Evolutionary conservation across 148 eudicot species (phyloP).

Genomic region (Silene conica): DNA sequence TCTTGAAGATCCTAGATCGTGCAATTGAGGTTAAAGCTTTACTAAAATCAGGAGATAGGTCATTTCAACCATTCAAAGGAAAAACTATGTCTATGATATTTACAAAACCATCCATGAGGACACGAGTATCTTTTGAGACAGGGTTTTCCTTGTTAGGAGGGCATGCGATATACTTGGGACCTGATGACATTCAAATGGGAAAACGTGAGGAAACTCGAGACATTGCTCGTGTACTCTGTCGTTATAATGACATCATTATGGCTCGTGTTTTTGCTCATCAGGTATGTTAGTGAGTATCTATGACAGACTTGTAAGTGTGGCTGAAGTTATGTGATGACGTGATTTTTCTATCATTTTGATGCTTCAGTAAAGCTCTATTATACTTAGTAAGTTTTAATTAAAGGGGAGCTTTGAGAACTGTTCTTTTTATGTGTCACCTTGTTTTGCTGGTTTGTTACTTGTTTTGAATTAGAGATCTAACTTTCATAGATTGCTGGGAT

Average conservation of each 20-base stretch:
- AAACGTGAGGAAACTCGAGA: slow-evolving; percentile 99
- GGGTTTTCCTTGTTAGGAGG: slow-evolving; percentile 95
- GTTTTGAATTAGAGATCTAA: not conserved
- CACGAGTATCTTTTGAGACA: slow-evolving; percentile 96
- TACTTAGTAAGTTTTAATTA: not conserved
- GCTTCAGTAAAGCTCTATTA: not conserved
- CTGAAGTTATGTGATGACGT: not conserved
- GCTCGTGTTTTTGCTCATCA: slow-evolving; percentile 99
- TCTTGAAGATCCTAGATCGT: slow-evolving; percentile 76
- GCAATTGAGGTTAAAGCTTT: slow-evolving; percentile 82
- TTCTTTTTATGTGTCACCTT: not conserved
- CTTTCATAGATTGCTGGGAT: not conserved
- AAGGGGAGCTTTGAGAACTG: too few relatives aligned
- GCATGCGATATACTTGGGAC: slow-evolving; percentile 90
- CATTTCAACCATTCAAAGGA: slow-evolving; percentile 85
- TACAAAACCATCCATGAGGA: slow-evolving; percentile 98
- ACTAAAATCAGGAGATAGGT: slow-evolving; percentile 81
- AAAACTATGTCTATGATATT: slow-evolving; percentile 98
- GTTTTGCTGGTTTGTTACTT: not conserved
- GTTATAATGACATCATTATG: slow-evolving; percentile 95
- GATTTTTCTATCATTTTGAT: not conserved
- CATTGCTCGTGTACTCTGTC: slow-evolving; percentile 87
- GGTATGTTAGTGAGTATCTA: slow-evolving; percentile 56
- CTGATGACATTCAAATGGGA: slow-evolving; percentile 98
- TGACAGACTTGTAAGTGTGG: slow-evolving; percentile 14